Base-by-base conservation (phyloP, 2,329 filamentous ascomycete species). In the Colletotrichum viniferum region DNA sequence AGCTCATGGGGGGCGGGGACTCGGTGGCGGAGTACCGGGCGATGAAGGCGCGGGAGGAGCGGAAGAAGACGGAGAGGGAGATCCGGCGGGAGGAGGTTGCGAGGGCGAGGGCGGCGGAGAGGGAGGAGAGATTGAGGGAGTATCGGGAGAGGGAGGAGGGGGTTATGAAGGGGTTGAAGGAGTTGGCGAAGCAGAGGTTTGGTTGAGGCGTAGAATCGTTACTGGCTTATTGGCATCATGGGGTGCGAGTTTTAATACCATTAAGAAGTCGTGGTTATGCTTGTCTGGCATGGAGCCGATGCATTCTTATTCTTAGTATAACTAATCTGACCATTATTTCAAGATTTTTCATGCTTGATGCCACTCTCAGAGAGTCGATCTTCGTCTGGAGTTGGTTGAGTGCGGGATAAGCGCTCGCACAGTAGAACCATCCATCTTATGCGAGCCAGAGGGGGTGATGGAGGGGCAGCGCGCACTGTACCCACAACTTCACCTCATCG, bases 61-160 rank as follows among this genome's bases (percentile, higher is more conserved):
- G 90, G 79, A 93, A 93, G 85, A 97, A 96, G 89, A 95, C 92
- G 79, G 96, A 98, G 84, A 85, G 96, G 68, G 95, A 98, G 87
- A 86, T 97, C 18, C 86, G 95, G 74, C 90, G 94, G 80, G 96
- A 98, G 84, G 96, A 98, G 85, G 89, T 95, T 73, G 85, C 94
- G 76, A 86, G 95, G 80, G 95, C 95, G 13, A 91, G 92, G 81
- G 89, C 89, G 76, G 95, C 92, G 62, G 96, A 98, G 88, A 89
- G 96, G 79, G 95, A 98, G 82, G 94, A 96, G 86, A 90, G 92
- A 79, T 81, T 96, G 67, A 87, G 89, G 79, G 92, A 90, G 78
- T 93, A 95, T 83, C 89, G 91, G 80, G 90, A 91, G 80, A 94
- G 95, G 83, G 96, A 98, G 85, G 93, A 96, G 77, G 92, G 92